A percentile compares a stretch with the other conserved stretches of the same genome.
Conservation (phyloP, 2,329 filamentous ascomycete genomes). For the Lecanicillium sp. region DNA sequence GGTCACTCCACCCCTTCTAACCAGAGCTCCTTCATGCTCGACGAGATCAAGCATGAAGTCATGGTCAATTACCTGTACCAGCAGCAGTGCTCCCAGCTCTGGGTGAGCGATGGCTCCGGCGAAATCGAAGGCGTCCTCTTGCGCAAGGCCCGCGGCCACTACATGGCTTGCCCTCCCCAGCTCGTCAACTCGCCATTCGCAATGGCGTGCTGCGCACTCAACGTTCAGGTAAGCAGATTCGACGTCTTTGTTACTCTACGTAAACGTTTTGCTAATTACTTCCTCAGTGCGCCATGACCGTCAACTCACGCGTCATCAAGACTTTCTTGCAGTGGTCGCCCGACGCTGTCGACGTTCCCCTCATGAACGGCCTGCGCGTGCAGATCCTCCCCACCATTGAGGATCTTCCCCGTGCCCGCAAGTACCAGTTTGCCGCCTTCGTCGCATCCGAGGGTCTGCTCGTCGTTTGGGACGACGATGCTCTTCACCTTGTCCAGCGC, state of each 20-base stretch:
- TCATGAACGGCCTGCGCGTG: constrained; percentile 69
- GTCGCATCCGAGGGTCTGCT: constrained; percentile 63
- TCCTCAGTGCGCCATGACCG: constrained; percentile 66
- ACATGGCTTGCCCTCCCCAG: constrained; percentile 65
- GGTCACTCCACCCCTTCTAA: constrained; percentile 31
- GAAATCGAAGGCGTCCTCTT: constrained; percentile 66
- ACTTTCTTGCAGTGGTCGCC: constrained; percentile 68
- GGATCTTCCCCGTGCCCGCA: constrained; percentile 62
- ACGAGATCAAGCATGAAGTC: constrained; percentile 72
- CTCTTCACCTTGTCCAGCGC: constrained; percentile 59
- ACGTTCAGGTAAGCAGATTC: constrained; percentile 51
- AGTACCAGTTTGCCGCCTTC: constrained; percentile 76
- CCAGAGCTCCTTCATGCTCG: constrained; percentile 49
- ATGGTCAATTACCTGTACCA: constrained; percentile 81
- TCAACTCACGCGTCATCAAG: constrained; percentile 73
- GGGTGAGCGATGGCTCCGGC: constrained; percentile 63
- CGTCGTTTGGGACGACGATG: constrained; percentile 77
- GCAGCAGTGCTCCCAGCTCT: constrained; percentile 66
- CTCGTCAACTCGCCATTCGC: constrained; percentile 57
- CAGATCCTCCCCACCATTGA: constrained; percentile 68
- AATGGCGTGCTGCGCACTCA: constrained; percentile 57
- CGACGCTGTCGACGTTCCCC: constrained; percentile 64
- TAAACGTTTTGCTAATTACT: background rate
- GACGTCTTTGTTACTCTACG: background rate
- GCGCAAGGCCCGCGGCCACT: constrained; percentile 58